Percentiles rank a stretch among this genome's conserved stretches.
These are phyloP conservation scores for Selaginella tamariscina DNA, from an alignment of 75 land plant species.

Conservation along the genomic window DNA sequence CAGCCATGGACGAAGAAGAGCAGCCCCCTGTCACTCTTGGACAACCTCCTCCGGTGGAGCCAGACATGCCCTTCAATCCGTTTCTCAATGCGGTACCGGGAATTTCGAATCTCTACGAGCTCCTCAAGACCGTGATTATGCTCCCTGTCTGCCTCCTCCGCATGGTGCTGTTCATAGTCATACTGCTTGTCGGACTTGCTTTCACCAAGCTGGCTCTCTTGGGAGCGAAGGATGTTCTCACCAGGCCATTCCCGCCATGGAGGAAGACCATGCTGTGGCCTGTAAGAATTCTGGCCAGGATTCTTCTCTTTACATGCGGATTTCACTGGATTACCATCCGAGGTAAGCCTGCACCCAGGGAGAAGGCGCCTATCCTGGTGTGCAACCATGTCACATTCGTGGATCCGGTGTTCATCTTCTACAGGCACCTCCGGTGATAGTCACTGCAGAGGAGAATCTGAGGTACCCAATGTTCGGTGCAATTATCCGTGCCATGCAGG, in stretches of 20 bases:
- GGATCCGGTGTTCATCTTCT: constrained; percentile 25
- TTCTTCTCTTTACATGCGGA: constrained; percentile 19
- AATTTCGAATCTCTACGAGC: constrained; percentile 2
- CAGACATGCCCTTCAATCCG: constrained; percentile 23
- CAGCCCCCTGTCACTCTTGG: constrained; percentile 8
- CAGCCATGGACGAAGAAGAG: neutral
- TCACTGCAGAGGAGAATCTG: constrained; percentile 24
- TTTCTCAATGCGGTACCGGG: constrained; percentile 13
- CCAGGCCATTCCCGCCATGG: constrained; percentile 23
- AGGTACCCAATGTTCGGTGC: constrained; percentile 16
- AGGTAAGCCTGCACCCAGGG: constrained; percentile 23
- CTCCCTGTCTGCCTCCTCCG: constrained; percentile 17
- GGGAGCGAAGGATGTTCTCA: constrained; percentile 22
- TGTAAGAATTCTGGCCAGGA: constrained; percentile 19
- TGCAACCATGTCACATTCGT: constrained; percentile 24
- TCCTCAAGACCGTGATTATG: constrained; percentile 17
- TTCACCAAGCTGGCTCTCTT: constrained; percentile 23
- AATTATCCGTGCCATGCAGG: constrained; percentile 24
- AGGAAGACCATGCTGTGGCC: constrained; percentile 17
- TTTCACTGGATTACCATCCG: constrained; percentile 19
- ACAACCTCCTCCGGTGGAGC: constrained; percentile 12
- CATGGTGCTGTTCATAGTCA: constrained; percentile 10
- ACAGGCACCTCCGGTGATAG: constrained; percentile 26
- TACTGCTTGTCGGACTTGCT: constrained; percentile 15
- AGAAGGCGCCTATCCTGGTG: constrained; percentile 24